Percentiles rank a stretch among this genome's conserved stretches.
Conservation (phyloP, 225 moss, liverwort and hornwort genomes). For the Marchantia paleacea region DNA sequence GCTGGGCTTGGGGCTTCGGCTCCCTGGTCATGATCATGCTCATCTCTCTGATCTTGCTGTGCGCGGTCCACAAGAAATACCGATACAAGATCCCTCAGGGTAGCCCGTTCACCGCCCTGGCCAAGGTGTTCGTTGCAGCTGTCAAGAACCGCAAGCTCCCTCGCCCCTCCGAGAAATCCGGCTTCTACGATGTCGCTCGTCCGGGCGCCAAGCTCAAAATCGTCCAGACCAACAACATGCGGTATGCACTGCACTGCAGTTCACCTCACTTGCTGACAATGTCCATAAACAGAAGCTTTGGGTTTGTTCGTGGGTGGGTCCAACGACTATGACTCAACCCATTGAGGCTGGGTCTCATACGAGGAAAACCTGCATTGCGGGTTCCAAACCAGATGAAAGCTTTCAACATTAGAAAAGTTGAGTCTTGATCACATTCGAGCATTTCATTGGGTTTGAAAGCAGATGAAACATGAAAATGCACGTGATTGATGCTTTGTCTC, state of each 20-base stretch:
- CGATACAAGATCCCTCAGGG: slow-evolving; percentile 22
- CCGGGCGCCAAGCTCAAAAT: neutral
- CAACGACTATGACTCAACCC: no score
- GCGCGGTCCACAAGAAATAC: neutral
- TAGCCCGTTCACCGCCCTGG: slow-evolving; percentile 12
- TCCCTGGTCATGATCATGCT: slow-evolving; percentile 7
- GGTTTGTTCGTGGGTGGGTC: no score
- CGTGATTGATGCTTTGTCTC: no score
- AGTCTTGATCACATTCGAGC: no score
- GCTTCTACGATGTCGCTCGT: neutral
- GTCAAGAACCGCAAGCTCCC: slow-evolving; percentile 9
- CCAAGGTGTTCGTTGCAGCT: slow-evolving; percentile 19
- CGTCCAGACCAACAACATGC: slow-evolving; percentile 1
- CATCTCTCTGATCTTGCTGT: neutral
- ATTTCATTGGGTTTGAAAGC: no score
- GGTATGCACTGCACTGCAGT: neutral
- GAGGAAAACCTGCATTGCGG: no score
- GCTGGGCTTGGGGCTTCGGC: slow-evolving; percentile 28
- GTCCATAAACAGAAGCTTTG: no score
- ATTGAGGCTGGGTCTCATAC: no score
- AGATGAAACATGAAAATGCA: no score
- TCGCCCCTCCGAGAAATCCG: neutral
- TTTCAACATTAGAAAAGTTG: no score
- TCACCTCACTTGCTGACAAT: neutral
- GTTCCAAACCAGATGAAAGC: no score